These are phyloP conservation scores for Suillus luteus DNA, from an alignment of 768 basidiomycete species.

Conservation along the genomic window DNA sequence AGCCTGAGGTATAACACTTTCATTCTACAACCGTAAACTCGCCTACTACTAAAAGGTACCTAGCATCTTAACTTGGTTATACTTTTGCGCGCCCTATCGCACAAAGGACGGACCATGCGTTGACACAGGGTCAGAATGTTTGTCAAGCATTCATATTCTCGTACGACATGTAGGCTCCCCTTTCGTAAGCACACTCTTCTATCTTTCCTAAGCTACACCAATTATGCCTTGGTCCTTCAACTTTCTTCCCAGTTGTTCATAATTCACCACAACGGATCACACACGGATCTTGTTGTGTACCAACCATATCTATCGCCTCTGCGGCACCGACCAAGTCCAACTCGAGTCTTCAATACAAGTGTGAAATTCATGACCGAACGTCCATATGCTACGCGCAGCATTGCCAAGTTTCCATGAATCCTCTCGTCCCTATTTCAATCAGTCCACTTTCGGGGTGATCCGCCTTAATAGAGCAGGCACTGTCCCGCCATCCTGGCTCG, in stretches of 20 bases:
- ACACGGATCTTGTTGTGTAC: neutral
- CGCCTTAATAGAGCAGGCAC: neutral
- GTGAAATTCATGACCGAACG: neutral
- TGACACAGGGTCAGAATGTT: neutral
- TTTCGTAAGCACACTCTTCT: conserved; percentile 5
- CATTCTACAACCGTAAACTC: neutral
- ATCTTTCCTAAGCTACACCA: conserved; percentile 5
- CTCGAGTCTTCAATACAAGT: neutral
- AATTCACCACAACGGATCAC: conserved; percentile 2
- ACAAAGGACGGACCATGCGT: neutral
- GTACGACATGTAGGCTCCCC: neutral
- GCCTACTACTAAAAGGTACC: neutral
- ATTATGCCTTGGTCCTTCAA: conserved; percentile 1
- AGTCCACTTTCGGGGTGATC: neutral
- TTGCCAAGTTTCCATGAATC: neutral
- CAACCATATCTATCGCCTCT: neutral
- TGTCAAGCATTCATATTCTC: conserved; percentile 1
- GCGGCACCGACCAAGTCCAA: conserved; percentile 5
- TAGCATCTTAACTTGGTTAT: conserved; percentile 1
- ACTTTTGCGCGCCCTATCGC: neutral
- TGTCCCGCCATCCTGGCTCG: neutral
- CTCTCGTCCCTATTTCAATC: conserved; percentile 5
- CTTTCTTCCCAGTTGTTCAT: neutral
- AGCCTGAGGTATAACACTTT: no score
- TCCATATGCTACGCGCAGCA: neutral